These are phyloP conservation scores for Emmonsiellopsis sp. DNA, from an alignment of 2,329 filamentous ascomycete genomes.

Conservation along the genomic window DNA sequence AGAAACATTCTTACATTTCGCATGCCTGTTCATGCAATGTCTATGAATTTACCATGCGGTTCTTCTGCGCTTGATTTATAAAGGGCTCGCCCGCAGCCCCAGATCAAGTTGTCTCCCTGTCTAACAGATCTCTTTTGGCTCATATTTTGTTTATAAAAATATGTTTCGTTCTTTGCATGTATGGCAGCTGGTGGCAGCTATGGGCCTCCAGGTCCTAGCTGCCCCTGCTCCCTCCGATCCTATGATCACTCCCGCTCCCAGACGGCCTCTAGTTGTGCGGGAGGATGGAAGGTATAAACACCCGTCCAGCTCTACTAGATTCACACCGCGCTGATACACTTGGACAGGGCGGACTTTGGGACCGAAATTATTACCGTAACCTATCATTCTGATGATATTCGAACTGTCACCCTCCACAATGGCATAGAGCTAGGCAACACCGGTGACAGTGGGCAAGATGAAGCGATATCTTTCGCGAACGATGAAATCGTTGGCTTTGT, in stretches of 20 bases:
- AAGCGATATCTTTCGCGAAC: not conserved
- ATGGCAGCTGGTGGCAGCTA: not conserved
- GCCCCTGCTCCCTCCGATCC: not conserved
- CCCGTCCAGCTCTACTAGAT: not conserved
- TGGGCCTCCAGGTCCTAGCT: not conserved
- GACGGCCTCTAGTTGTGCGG: not conserved
- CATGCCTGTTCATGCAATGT: too few species aligned
- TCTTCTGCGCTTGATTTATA: too few species aligned
- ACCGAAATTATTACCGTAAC: not conserved
- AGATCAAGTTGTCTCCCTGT: too few species aligned
- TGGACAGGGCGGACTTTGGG: not conserved
- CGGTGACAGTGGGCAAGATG: not conserved
- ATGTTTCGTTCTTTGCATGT: not conserved
- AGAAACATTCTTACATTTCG: too few species aligned
- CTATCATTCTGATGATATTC: not conserved
- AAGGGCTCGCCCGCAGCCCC: too few species aligned
- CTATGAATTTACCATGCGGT: too few species aligned
- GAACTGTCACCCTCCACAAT: not conserved
- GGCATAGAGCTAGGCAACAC: not conserved
- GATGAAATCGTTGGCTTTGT: not conserved
- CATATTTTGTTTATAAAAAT: not conserved
- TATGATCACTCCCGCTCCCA: not conserved
- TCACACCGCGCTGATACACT: not conserved
- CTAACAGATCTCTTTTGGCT: too few species aligned
- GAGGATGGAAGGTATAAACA: not conserved